Evolutionary conservation across 2,329 filamentous ascomycete species (phyloP), one percentile per base, ranked within the genome.

Genomic region (Ophiocordyceps polyrhachis-furcata): DNA sequence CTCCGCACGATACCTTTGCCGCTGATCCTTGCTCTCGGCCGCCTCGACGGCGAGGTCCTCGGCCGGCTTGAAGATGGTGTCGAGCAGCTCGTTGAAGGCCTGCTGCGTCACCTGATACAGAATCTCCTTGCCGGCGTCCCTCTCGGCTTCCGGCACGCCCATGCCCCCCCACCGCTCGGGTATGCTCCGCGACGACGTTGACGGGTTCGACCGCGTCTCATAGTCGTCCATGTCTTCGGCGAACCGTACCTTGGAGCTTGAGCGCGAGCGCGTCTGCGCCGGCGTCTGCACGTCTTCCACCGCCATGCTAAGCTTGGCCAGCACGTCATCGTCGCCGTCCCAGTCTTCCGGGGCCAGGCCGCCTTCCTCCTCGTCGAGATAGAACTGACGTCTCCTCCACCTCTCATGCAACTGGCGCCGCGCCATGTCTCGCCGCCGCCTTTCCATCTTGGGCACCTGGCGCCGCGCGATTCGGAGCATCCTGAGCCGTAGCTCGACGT

Each of bases 21-120:
- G 75, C 46, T 76, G 67, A 11, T 65, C 63, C 49, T 73, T 74
- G 0, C 81, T 84, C 43, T 72, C 68, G 9, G 74, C 72, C 12
- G 79, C 79, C 45, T 76, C 71, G 47, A 91, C 63, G 1, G 86
- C 79, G 17, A 84, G 59, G 49, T 88, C 79, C 59, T 96, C 89
- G 50, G 81, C 81, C 5, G 73, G 69, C 52, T 81, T 81, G 65
- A 98, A 98, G 0, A 98, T 69, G 1, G 79, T 73, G 55, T 96
- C 85, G 0, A 98, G 73, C 2, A 96, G 68, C 61, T 96, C 87
- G 55, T 96, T 95, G 64, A 94, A 85, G 0, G 86, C 61, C 60
- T 94, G 83, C 59, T 95, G 87, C 0, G 85, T 87, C 29, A 93
- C 79, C 58, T 94, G 84, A 55, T 93, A 95, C 1, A 96, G 66